A percentile compares a stretch with the other conserved stretches of the same genome.
Evolutionary conservation across 495 filamentous ascomycete species (phyloP).

Genomic region (Podospora bellae-mahoneyi): DNA sequence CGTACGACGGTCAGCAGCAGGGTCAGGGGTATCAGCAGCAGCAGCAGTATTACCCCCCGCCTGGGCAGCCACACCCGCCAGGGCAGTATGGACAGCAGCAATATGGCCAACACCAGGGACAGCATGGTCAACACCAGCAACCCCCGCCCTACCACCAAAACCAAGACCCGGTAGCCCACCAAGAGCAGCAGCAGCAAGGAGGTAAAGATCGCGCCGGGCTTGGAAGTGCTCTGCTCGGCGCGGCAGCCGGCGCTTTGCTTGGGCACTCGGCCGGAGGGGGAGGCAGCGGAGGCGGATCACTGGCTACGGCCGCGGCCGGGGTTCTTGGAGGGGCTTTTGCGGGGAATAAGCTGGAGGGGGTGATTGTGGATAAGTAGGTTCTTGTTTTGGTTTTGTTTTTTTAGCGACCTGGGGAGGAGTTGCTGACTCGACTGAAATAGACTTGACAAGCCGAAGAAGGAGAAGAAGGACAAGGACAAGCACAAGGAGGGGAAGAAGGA

Average conservation of each 20-base stretch:
- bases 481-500: conserved; percentile 54
- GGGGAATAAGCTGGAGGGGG: background rate
- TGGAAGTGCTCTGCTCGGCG: background rate
- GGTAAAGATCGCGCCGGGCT: background rate
- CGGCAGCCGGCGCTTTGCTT: background rate
- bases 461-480: conserved; percentile 32
- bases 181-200: background rate
- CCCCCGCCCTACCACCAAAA: background rate
- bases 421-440: background rate
- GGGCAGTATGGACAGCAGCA: background rate
- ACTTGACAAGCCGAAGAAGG: background rate
- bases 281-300: background rate
- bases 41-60: background rate
- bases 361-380: background rate
- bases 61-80: background rate
- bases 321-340: background rate
- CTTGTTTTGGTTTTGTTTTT: too few relatives aligned
- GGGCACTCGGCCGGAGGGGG: background rate
- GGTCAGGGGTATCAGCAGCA: background rate
- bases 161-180: background rate
- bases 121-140: background rate
- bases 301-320: background rate
- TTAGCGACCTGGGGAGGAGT: too few relatives aligned
- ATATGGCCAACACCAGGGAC: background rate
- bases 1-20: background rate